These are phyloP conservation scores for Escallonia herrerae DNA, from an alignment of 129 eudicot genomes.

Conservation along the genomic window DNA sequence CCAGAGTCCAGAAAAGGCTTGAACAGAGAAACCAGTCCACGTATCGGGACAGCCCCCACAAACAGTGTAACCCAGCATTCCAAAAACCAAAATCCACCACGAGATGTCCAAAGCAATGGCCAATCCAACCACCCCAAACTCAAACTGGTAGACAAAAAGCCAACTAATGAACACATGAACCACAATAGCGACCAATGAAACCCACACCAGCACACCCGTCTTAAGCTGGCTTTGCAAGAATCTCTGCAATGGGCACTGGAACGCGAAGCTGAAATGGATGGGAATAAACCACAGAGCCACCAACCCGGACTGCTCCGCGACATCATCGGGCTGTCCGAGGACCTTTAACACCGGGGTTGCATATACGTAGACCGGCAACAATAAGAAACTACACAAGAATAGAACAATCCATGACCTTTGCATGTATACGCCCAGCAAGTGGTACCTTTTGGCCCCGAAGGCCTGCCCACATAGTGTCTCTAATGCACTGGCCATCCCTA, in stretches of 20 bases:
- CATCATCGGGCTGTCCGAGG: slow-evolving; percentile 46
- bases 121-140: slow-evolving; percentile 54
- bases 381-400: slow-evolving; percentile 35
- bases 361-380: slow-evolving; percentile 44
- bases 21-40: slow-evolving; percentile 72
- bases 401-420: slow-evolving; percentile 74
- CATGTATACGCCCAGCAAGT: slow-evolving; percentile 71
- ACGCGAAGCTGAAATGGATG: slow-evolving; percentile 77
- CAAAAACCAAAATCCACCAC: slow-evolving; percentile 68
- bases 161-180: slow-evolving; percentile 43
- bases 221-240: slow-evolving; percentile 71
- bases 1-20: slow-evolving; percentile 80
- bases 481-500: slow-evolving; percentile 88
- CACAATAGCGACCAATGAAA: slow-evolving; percentile 36
- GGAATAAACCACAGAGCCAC: slow-evolving; percentile 70
- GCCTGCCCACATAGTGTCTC: slow-evolving; percentile 91
- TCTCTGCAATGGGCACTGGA: slow-evolving; percentile 61
- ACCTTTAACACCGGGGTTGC: slow-evolving; percentile 51
- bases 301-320: slow-evolving; percentile 51
- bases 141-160: slow-evolving; percentile 32
- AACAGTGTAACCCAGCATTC: slow-evolving; percentile 30
- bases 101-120: slow-evolving; percentile 44
- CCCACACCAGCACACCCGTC: slow-evolving; percentile 50
- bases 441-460: slow-evolving; percentile 55
- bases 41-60: slow-evolving; percentile 78